Base-by-base conservation (phyloP, 768 basidiomycete species). In the Rhizopogon salebrosus region DNA sequence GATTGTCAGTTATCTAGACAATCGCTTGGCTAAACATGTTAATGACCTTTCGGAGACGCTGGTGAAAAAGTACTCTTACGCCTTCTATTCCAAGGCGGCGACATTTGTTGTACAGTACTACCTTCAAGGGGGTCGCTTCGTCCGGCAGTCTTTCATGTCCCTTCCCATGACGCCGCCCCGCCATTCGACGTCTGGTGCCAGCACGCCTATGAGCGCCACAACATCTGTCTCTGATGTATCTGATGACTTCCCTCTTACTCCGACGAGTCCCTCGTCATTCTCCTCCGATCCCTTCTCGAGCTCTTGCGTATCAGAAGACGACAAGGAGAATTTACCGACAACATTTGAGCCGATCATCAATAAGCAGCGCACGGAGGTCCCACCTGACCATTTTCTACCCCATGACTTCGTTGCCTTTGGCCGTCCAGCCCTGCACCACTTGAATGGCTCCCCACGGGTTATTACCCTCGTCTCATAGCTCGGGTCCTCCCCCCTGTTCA, bases 61-160 rank as follows among this genome's bases (percentile, higher is more conserved):
- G 63, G 84, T 98, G 66, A 93, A 95, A 76, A 99, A 99, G 75
- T 98, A 99, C 73, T 95, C 95, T 5, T 94, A 92, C 62, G 87
- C 87, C 39, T 97, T 95, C 74, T 98, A 95, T 73, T 93, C 92
- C 45, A 95, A 94, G 72, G 92, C 94, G 1, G 94, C 95, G 22
- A 92, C 89, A 22, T 84, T 92, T 65, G 92, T 93, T 56, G 85
- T 94, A 34, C 92, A 98, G 67, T 93, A 85, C 72, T 99, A 98
- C 67, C 84, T 98, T 45, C 83, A 89, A 63, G 95, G 94, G 46
- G 85, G 85, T 40, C 87, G 83, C 49, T 91, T 87, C 66, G 64
- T 74, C 54, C 77, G 76, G 37, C 79, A 81, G 36, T 63, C 70
- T 26, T 57, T 68, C 29, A 55, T 66, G 16, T 62, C 81, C 18